These are phyloP conservation scores for Aspergillus olivimuriae DNA, from an alignment of 495 filamentous ascomycete genomes.

Conservation along the genomic window DNA sequence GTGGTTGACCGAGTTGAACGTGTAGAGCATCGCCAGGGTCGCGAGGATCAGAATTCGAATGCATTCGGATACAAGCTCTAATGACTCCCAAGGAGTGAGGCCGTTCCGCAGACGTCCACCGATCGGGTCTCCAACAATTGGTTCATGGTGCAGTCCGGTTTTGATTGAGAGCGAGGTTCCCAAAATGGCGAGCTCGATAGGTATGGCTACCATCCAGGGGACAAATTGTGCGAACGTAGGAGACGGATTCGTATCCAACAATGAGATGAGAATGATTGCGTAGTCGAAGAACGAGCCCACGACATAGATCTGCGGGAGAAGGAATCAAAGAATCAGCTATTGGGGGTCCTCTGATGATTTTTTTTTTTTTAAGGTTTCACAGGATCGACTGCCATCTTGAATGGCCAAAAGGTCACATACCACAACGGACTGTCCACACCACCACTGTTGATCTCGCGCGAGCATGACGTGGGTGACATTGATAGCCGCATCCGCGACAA, in stretches of 20 bases:
- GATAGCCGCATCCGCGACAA: slow-evolving; percentile 65
- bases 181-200: slow-evolving; percentile 64
- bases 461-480: slow-evolving; percentile 71
- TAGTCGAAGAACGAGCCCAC: slow-evolving; percentile 73
- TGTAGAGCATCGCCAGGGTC: slow-evolving; percentile 53
- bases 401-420: slow-evolving; percentile 52
- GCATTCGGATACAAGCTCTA: slow-evolving; percentile 52
- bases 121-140: slow-evolving; percentile 48
- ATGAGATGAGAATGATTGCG: slow-evolving; percentile 64
- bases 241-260: slow-evolving; percentile 70
- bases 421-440: slow-evolving; percentile 79
- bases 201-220: slow-evolving; percentile 63
- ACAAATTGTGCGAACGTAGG: slow-evolving; percentile 67
- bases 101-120: slow-evolving; percentile 36
- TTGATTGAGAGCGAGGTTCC: slow-evolving; percentile 57
- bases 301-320: slow-evolving; percentile 62
- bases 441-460: slow-evolving; percentile 66
- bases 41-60: slow-evolving; percentile 56
- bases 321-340: slow-evolving; percentile 1
- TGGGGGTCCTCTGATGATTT: too few species aligned
- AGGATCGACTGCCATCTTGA: too few species aligned
- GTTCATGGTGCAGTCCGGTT: slow-evolving; percentile 51
- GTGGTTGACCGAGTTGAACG: slow-evolving; percentile 40
- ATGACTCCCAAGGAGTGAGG: slow-evolving; percentile 60
- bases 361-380: too few species aligned